A percentile compares a stretch with the other conserved stretches of the same genome.
phyloP scores from a whole-genome alignment of 768 basidiomycete species.

The Cubamyces lactineus region DNA sequence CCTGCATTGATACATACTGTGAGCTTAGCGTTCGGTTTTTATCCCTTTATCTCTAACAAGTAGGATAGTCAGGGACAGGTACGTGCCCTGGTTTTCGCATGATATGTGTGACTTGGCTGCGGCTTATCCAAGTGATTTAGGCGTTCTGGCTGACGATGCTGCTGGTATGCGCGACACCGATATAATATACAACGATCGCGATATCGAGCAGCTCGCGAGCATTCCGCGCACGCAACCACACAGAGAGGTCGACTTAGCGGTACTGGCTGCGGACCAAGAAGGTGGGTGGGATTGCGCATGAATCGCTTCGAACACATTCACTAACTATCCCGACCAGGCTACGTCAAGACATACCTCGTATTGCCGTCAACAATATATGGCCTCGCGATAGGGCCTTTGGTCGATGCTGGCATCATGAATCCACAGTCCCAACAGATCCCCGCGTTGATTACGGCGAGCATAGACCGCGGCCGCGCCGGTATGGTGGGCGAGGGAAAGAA shows the following conservation, averaged over 20 bases:
- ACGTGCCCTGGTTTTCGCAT: too few relatives aligned
- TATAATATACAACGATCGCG: constrained; percentile 50
- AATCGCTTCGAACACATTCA: neutral
- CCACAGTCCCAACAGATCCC: constrained; percentile 56
- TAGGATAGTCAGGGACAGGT: constrained; percentile 16
- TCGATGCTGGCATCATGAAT: constrained; percentile 55
- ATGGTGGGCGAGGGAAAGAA: constrained; percentile 62
- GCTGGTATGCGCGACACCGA: constrained; percentile 43
- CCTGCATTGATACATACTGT: constrained; percentile 68
- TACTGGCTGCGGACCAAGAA: constrained; percentile 51
- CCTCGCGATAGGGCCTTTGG: constrained; percentile 48
- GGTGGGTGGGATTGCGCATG: constrained; percentile 34
- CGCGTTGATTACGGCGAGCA: constrained; percentile 43
- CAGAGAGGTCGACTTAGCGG: constrained; percentile 48
- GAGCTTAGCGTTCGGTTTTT: constrained; percentile 31
- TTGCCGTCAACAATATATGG: constrained; percentile 63
- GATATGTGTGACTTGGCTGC: too few relatives aligned
- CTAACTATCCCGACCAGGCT: constrained; percentile 37
- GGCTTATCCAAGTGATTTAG: constrained; percentile 23
- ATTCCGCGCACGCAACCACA: constrained; percentile 50
- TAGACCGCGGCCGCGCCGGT: constrained; percentile 52
- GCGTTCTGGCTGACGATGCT: constrained; percentile 49
- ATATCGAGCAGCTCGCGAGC: constrained; percentile 47
- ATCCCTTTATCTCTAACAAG: constrained; percentile 36
- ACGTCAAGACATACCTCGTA: constrained; percentile 54